A percentile compares a stretch with the other conserved stretches of the same genome.
Conservation (phyloP, 78 protist species). For the Dictyostelium citrinum region DNA sequence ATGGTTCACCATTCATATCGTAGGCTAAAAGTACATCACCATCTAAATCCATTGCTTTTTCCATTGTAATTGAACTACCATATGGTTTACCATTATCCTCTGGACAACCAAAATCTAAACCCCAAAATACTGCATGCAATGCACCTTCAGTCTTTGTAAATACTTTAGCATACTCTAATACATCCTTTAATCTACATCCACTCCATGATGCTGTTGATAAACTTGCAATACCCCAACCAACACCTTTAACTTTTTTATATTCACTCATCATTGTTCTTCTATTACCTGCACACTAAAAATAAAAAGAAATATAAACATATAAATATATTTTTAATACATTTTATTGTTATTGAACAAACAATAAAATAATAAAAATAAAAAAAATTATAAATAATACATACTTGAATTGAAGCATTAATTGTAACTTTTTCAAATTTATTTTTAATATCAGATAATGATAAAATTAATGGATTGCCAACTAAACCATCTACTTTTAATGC, state of each 20-base stretch:
- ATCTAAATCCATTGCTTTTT: slow-evolving; percentile 71
- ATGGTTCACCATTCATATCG: slow-evolving; percentile 92
- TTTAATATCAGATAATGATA: slow-evolving; percentile 82
- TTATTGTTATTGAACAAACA: neutral
- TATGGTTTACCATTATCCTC: slow-evolving; percentile 62
- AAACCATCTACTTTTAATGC: slow-evolving; percentile 56
- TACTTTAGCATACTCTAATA: neutral
- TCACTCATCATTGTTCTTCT: slow-evolving; percentile 81
- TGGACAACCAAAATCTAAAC: slow-evolving; percentile 66
- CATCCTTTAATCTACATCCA: slow-evolving; percentile 58
- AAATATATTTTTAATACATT: neutral
- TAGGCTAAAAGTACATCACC: slow-evolving; percentile 93
- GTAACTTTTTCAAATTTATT: slow-evolving; percentile 58
- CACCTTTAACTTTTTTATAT: slow-evolving; percentile 66
- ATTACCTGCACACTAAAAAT: slow-evolving; percentile 76
- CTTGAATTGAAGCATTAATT: slow-evolving; percentile 54
- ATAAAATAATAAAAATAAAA: neutral
- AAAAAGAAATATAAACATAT: neutral
- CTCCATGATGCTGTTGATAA: slow-evolving; percentile 44
- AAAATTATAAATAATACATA: neutral
- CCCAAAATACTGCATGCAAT: slow-evolving; percentile 65
- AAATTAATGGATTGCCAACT: slow-evolving; percentile 22
- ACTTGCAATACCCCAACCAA: slow-evolving; percentile 78
- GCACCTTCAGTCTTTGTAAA: slow-evolving; percentile 40
- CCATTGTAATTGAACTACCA: slow-evolving; percentile 52